Conservation (phyloP, 1,284 basidiomycete species). For the Fomes fomentarius region DNA sequence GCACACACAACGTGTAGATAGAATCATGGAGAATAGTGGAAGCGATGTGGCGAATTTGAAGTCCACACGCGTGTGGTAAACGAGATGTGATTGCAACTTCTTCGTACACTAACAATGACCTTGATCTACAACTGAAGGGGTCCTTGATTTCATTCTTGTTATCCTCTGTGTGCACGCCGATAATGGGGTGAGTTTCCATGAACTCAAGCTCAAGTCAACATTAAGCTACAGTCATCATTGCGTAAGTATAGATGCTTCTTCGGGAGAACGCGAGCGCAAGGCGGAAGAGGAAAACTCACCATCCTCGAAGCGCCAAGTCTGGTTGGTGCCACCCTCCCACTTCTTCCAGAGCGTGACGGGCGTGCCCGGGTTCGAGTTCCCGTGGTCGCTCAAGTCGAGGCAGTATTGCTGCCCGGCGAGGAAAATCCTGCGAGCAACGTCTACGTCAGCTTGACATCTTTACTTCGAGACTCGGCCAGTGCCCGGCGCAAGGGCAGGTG, state of each 20-base stretch:
- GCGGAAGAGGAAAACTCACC: conserved; percentile 14
- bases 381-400: conserved; percentile 31
- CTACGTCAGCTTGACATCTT: neutral
- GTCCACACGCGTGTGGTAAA: too few relatives aligned
- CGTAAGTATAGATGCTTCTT: neutral
- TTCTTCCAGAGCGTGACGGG: conserved; percentile 30
- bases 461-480: too few relatives aligned
- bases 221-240: neutral
- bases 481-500: too few relatives aligned
- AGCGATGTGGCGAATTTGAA: too few relatives aligned
- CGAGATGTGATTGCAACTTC: too few relatives aligned
- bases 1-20: too few relatives aligned
- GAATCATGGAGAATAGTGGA: too few relatives aligned
- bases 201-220: neutral
- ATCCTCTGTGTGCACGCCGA: too few relatives aligned
- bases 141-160: too few relatives aligned
- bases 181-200: neutral
- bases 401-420: conserved; percentile 25
- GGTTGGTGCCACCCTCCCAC: conserved; percentile 30
- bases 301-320: conserved; percentile 31
- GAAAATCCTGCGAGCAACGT: conserved; percentile 17
- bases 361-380: conserved; percentile 30
- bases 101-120: too few relatives aligned
- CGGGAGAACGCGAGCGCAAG: neutral
- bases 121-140: too few relatives aligned